Base-by-base conservation (phyloP, 176 grass and related monocot species). In the Tuctoria greenei region DNA sequence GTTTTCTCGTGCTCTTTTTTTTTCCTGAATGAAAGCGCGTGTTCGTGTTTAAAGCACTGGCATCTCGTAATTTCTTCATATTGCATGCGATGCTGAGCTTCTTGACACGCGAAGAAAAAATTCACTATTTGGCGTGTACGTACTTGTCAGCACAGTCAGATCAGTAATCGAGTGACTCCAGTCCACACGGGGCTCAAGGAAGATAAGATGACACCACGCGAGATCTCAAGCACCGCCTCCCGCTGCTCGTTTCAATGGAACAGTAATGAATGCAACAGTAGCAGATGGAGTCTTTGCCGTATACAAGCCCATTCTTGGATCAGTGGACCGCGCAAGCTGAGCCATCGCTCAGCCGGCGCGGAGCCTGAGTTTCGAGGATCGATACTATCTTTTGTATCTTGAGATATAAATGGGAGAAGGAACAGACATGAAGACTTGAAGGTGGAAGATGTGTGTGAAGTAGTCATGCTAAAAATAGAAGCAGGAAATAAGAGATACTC, bases 181-280 rank as follows among this genome's bases (percentile, higher is more conserved):
- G 69, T 60, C 50, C 60, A 79, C 83, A 85, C 83, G 61, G 83
- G 61, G 37, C 69, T 85, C 83, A 66, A 60, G 54, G 41, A 39
- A 27, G 49, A 73, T 65, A 10, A 68, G 58, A 44, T 15, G 74
- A 25, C 18, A 51, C 51, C n/a, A n/a, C 39, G 13, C 25, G 18
- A 59, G 69, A 75, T 78, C 75, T 66, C 8, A 23, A 60, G 55
- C 51, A 43, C 23, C 54, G 59, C 21, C 13, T 25, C 49, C 4
- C 47, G 8, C 1, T 8, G 39, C 10, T 38, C 26, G 18, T 45
- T 71, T 36, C 71, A 63, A 75, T 75, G 71, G 67, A 82, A 82
- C 66, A 86, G 65, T 76, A 86, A 81, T 55, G 8, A 75, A 86
- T 81, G 56, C 26, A 81, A 76, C 72, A 86, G 78, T 76, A 86